Base-by-base conservation (phyloP, 257 asterid genomes). In the Plantago ovata region DNA sequence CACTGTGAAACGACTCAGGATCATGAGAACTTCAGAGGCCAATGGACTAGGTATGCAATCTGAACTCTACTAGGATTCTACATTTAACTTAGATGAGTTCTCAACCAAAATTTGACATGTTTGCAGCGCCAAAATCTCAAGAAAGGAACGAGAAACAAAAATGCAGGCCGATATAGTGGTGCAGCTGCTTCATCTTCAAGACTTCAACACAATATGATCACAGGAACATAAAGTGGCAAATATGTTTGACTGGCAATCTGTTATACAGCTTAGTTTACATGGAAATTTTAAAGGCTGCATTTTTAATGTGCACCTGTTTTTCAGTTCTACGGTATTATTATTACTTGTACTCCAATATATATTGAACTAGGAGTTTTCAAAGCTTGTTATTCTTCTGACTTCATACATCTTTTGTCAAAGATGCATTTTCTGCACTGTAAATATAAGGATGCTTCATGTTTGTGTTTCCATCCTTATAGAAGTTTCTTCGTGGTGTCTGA, bases 11-110 rank as follows among this genome's bases (percentile, higher is more conserved):
- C 82, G 96, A 54, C 91, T 88, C 23, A 75, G 85, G 66, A 88
- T 88, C 79, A 88, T 85, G 96, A 78, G 74, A 69, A 85, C 84
- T 10, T 79, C 94, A 13, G 94, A 85, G 55, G 93, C 91, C 23
- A 85, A 81, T 56, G 95, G 95, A 57, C 87, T 79, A 18, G 85
- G 96, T 85, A 79, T 6, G 78, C 39, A 65, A n/a, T 16, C 16
- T 20, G 9, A 1, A 32, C 3, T 24, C 3, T 58, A 14, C 61
- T 62, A 24, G 15, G 42, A 13, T 40, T 66, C 55, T 23, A 5
- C 21, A 18, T n/a, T 13, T 3, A 43, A 14, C 51, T 38, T 20
- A 13, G 18, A 3, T 21, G 9, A 13, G 28, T 46, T 56, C n/a
- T 36, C 14, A 44, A 41, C 42, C 39, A 36, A 47, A 48, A 21